A percentile compares a stretch with the other conserved stretches of the same genome.
phyloP scores from a whole-genome alignment of 129 eudicot genomes.

The Smallanthus sonchifolius region DNA sequence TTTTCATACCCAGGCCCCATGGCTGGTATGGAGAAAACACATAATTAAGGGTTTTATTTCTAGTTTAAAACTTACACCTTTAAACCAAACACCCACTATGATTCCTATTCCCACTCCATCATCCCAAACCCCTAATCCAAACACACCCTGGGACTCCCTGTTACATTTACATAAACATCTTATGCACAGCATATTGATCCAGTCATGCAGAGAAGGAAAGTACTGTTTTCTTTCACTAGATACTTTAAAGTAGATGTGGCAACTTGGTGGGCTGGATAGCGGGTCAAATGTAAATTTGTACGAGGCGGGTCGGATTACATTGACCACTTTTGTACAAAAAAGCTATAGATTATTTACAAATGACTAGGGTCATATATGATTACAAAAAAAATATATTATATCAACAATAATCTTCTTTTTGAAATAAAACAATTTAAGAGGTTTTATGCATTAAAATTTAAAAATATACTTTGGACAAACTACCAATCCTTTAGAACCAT shows the following conservation, averaged over 20 bases:
- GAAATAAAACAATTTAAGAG: neutral
- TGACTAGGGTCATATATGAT: neutral
- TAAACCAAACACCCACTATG: neutral
- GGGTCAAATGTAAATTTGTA: neutral
- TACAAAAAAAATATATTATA: neutral
- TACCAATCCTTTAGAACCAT: neutral
- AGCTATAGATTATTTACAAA: neutral
- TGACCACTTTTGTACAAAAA: neutral
- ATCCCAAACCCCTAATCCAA: neutral
- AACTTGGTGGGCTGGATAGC: neutral
- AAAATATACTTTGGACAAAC: neutral
- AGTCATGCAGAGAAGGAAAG: conserved; percentile 2
- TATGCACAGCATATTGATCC: neutral
- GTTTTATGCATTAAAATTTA: neutral
- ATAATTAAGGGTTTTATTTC: neutral
- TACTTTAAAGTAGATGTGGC: neutral
- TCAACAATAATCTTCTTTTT: neutral
- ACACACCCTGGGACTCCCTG: neutral
- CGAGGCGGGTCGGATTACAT: neutral
- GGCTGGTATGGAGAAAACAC: neutral
- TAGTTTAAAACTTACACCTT: neutral
- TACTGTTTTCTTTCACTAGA: neutral
- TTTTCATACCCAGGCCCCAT: neutral
- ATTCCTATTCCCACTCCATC: neutral
- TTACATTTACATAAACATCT: neutral